Conservation (phyloP, 305 asterid genomes). For the Galium porrigens region DNA sequence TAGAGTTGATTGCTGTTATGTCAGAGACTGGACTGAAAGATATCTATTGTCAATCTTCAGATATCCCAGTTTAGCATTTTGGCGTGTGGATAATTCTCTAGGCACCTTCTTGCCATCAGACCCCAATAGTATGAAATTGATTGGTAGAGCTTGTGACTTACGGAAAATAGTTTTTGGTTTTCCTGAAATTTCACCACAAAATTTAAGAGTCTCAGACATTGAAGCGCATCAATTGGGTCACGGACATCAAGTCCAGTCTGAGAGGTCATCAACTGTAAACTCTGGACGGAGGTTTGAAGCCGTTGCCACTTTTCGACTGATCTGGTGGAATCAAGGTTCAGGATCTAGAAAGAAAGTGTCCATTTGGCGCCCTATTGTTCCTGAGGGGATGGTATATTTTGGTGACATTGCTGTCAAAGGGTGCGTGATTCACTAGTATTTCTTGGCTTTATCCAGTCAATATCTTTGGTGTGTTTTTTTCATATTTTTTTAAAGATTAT, state of each 20-base stretch:
- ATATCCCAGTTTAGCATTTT: constrained; percentile 53
- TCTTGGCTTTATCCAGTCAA: not conserved
- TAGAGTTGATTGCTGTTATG: not conserved
- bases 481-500: not conserved
- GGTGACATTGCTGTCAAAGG: constrained; percentile 89
- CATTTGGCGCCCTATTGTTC: constrained; percentile 82
- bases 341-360: constrained; percentile 79
- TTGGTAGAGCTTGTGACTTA: constrained; percentile 61
- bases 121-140: constrained; percentile 36
- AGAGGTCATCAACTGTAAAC: constrained; percentile 46
- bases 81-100: constrained; percentile 87
- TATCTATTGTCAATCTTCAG: constrained; percentile 24
- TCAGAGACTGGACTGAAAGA: not conserved
- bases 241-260: constrained; percentile 37
- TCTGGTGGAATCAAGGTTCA: constrained; percentile 96
- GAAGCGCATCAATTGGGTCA: constrained; percentile 35
- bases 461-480: constrained; percentile 9
- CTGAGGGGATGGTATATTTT: constrained; percentile 71
- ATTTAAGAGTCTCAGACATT: constrained; percentile 27
- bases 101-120: constrained; percentile 83
- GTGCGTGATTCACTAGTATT: constrained; percentile 20
- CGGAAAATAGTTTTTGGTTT: constrained; percentile 49
- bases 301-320: constrained; percentile 63
- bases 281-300: constrained; percentile 65
- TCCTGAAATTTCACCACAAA: constrained; percentile 34